phyloP scores from a whole-genome alignment of 441 rosid genomes.

The Adansonia rubrostipa region DNA sequence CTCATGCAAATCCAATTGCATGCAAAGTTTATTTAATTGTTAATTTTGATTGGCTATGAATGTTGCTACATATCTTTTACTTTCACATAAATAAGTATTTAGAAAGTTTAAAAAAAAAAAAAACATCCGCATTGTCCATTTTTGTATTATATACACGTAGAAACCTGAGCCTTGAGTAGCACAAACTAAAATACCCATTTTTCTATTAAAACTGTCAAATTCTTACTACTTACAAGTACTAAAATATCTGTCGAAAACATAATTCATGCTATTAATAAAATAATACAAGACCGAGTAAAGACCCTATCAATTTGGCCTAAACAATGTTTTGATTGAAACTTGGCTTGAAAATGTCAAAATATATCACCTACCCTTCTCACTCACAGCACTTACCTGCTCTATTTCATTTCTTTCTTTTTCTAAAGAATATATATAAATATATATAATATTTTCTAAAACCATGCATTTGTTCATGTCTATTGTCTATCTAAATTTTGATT shows the following conservation, averaged over 20 bases:
- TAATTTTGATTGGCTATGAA: too few species aligned
- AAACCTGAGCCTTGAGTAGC: too few species aligned
- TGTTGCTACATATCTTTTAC: too few species aligned
- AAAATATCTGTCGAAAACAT: neutral
- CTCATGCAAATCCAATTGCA: too few species aligned
- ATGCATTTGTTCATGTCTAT: neutral
- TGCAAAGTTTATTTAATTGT: too few species aligned
- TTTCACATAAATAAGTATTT: too few species aligned
- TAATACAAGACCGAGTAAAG: neutral
- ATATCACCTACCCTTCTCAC: neutral
- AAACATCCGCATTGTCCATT: too few species aligned
- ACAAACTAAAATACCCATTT: too few species aligned
- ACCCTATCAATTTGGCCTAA: neutral
- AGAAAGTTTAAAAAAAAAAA: too few species aligned
- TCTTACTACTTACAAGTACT: neutral
- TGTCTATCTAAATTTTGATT: neutral
- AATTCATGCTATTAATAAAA: neutral
- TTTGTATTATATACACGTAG: too few species aligned
- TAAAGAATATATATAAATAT: neutral
- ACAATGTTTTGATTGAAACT: neutral
- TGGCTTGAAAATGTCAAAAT: conserved; percentile 12
- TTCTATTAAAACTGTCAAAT: too few species aligned
- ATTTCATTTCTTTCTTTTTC: neutral
- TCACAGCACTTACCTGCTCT: neutral
- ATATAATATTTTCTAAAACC: neutral